Evolutionary conservation across 441 rosid genomes (phyloP).

Genomic region (Raphanus hybrid): DNA sequence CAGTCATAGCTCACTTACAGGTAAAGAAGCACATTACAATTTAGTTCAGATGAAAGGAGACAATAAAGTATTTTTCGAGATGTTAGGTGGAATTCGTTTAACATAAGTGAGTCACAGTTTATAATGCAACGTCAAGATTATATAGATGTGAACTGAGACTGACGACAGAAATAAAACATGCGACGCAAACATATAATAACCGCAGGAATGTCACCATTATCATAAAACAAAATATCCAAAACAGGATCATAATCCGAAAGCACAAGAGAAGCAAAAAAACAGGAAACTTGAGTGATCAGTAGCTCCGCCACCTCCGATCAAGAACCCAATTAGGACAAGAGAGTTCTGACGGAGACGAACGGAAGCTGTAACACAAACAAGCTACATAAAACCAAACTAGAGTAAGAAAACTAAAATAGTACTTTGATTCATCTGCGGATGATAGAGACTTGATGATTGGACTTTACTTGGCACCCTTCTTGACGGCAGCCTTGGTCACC

Average conservation of each 20-base stretch:
- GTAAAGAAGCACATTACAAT: too few species aligned
- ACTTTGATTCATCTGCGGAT: slow-evolving; percentile 2
- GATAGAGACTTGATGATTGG: background rate
- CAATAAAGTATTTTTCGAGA: too few species aligned
- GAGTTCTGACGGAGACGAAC: slow-evolving; percentile 9
- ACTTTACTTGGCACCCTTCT: slow-evolving; percentile 74
- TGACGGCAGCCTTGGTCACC: slow-evolving; percentile 72
- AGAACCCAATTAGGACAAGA: slow-evolving; percentile 36
- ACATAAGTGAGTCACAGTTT: background rate
- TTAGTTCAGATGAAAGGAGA: too few species aligned
- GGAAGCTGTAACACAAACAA: background rate
- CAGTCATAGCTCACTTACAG: too few species aligned
- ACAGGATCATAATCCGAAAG: background rate
- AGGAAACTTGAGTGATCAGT: background rate
- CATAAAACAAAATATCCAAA: background rate
- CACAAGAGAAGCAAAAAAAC: background rate
- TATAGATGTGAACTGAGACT: background rate
- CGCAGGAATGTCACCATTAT: background rate
- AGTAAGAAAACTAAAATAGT: background rate
- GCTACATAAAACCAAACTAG: background rate
- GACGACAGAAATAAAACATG: background rate
- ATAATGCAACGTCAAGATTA: background rate
- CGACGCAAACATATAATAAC: background rate
- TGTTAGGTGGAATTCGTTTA: background rate
- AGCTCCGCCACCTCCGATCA: slow-evolving; percentile 37